Conservation (phyloP, 2,329 filamentous ascomycete genomes). For the Fusarium neocosmosporiellum region DNA sequence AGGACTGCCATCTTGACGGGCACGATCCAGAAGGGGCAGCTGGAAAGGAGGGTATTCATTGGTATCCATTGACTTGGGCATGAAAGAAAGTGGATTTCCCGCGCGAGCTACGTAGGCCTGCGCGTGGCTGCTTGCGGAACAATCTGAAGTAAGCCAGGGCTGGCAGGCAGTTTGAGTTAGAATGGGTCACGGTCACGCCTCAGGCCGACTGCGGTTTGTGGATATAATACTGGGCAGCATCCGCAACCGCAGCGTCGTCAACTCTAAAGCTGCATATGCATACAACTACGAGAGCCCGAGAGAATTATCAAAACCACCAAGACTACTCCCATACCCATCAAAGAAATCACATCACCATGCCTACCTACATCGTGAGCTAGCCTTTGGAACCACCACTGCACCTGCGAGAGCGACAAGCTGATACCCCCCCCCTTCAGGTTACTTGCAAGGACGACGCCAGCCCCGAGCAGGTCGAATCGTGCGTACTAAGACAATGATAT, state of each 20-base stretch:
- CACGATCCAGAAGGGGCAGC: conserved; percentile 16
- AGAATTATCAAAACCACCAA: conserved; percentile 13
- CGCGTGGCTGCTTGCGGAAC: conserved; percentile 7
- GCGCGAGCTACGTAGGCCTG: conserved; percentile 24
- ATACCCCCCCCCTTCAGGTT: conserved; percentile 66
- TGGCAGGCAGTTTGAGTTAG: conserved; percentile 16
- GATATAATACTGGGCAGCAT: conserved; percentile 43
- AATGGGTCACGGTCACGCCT: conserved; percentile 44
- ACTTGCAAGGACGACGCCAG: conserved; percentile 80
- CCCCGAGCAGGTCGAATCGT: conserved; percentile 75
- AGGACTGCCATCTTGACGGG: conserved; percentile 3
- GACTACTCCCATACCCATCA: conserved; percentile 5
- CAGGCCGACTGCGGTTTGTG: conserved; percentile 25
- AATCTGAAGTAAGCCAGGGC: background rate
- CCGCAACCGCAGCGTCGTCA: conserved; percentile 24
- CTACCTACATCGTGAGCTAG: conserved; percentile 65
- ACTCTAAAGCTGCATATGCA: conserved; percentile 28
- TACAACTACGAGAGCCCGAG: conserved; percentile 18
- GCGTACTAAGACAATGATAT: conserved; percentile 43
- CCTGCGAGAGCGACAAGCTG: conserved; percentile 8
- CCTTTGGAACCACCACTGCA: background rate
- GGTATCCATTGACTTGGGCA: conserved; percentile 10
- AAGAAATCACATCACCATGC: conserved; percentile 55
- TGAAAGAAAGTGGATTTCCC: conserved; percentile 24
- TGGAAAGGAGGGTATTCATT: conserved; percentile 30